phyloP scores from a whole-genome alignment of 352 stramenopile species.

The Phytophthora citricola region DNA sequence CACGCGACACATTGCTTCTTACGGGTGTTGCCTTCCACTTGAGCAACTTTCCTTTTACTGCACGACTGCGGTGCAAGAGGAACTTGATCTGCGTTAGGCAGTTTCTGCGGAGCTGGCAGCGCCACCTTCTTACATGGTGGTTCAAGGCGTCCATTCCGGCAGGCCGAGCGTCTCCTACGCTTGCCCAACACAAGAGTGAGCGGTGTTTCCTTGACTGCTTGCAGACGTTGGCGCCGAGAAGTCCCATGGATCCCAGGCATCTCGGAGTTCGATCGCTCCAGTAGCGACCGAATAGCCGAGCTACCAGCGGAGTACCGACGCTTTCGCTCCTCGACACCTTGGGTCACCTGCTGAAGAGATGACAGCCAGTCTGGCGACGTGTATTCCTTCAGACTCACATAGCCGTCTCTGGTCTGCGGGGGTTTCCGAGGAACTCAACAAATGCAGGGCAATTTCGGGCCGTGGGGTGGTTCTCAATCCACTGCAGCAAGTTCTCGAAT shows the following conservation, averaged over 20 bases:
- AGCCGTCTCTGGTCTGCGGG: constrained; percentile 62
- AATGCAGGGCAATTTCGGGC: constrained; percentile 46
- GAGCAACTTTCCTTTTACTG: constrained; percentile 43
- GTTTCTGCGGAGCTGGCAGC: constrained; percentile 5
- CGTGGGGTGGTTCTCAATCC: constrained; percentile 61
- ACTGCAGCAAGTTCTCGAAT: constrained; percentile 65
- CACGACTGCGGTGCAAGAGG: constrained; percentile 5
- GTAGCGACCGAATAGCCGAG: constrained; percentile 23
- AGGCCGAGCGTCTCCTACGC: constrained; percentile 14
- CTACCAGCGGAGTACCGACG: constrained; percentile 47
- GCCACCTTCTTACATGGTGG: constrained; percentile 28
- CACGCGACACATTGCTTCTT: constrained; percentile 44
- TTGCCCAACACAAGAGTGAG: constrained; percentile 29
- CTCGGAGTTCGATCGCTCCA: constrained; percentile 30
- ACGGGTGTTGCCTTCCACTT: constrained; percentile 53
- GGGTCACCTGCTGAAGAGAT: constrained; percentile 61
- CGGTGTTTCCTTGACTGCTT: constrained; percentile 11
- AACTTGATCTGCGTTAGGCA: constrained; percentile 30
- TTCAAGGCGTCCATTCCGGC: constrained; percentile 14
- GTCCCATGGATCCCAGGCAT: neutral
- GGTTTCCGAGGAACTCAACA: constrained; percentile 61
- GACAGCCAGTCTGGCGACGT: constrained; percentile 70
- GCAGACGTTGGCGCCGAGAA: constrained; percentile 24
- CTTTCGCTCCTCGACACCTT: constrained; percentile 33
- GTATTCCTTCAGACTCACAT: constrained; percentile 82